A percentile compares a stretch with the other conserved stretches of the same genome.
These are phyloP conservation scores for Penicillium sumatraense DNA, from an alignment of 2,329 filamentous ascomycete species.

Conservation along the genomic window DNA sequence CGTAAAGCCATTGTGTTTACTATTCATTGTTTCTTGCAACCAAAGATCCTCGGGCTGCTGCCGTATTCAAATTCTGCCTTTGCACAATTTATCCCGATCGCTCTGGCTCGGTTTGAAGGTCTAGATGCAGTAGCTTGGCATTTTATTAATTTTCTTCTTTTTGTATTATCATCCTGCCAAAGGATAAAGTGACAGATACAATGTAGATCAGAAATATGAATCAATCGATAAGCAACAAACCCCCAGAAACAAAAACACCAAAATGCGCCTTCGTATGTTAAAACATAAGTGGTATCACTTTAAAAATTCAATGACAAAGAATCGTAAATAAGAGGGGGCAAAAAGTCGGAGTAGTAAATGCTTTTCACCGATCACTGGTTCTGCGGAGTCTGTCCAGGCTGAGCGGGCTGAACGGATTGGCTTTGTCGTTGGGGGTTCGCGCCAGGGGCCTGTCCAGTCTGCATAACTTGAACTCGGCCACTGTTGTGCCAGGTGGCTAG, in stretches of 20 bases:
- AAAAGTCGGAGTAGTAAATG: background rate
- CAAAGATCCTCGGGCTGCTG: too few relatives aligned
- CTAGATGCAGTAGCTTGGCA: too few relatives aligned
- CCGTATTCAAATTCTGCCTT: too few relatives aligned
- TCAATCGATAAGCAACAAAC: background rate
- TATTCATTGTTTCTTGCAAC: background rate
- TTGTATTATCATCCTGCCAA: background rate
- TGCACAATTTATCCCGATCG: too few relatives aligned
- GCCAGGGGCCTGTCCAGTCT: slow-evolving; percentile 10
- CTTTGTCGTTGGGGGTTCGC: background rate
- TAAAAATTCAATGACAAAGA: background rate
- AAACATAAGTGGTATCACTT: slow-evolving; percentile 22
- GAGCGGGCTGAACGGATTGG: background rate
- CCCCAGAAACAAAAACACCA: background rate
- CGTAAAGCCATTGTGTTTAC: background rate
- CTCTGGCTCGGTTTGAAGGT: too few relatives aligned
- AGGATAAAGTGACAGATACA: background rate
- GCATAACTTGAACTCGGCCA: slow-evolving; percentile 51
- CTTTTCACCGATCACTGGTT: background rate
- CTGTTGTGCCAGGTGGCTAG: slow-evolving; percentile 56
- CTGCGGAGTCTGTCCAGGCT: background rate
- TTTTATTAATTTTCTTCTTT: background rate
- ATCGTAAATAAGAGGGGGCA: background rate
- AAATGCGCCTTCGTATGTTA: slow-evolving; percentile 2
- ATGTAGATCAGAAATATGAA: background rate